phyloP scores from a whole-genome alignment of 371 early-diverging fungal genomes.

The Mucor plumbeus region DNA sequence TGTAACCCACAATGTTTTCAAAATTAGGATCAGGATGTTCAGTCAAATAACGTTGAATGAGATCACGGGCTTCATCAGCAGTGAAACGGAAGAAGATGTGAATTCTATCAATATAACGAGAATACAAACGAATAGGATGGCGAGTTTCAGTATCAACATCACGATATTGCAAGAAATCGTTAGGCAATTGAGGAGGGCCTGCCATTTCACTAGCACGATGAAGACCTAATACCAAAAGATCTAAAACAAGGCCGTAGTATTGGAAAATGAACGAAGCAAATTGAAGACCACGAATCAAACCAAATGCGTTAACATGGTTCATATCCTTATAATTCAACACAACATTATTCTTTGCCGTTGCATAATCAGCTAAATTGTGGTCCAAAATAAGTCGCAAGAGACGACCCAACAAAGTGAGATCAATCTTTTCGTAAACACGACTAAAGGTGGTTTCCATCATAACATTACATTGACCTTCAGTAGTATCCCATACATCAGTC shows the following conservation, averaged over 20 bases:
- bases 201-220: slow-evolving; percentile 97
- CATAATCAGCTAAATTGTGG: slow-evolving; percentile 98
- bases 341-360: slow-evolving; percentile 98
- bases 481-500: slow-evolving; percentile 93
- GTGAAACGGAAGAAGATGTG: slow-evolving; percentile 95
- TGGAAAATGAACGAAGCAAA: slow-evolving; percentile 98
- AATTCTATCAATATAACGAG: slow-evolving; percentile 92
- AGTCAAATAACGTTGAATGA: slow-evolving; percentile 95
- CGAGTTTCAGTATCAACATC: slow-evolving; percentile 91
- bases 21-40: slow-evolving; percentile 99
- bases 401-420: slow-evolving; percentile 95
- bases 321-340: slow-evolving; percentile 99
- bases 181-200: slow-evolving; percentile 92
- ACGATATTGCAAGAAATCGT: slow-evolving; percentile 96
- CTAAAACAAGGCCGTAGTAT: slow-evolving; percentile 96
- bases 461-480: slow-evolving; percentile 91
- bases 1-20: slow-evolving; percentile 98
- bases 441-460: slow-evolving; percentile 94
- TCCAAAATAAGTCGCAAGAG: slow-evolving; percentile 96
- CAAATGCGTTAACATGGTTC: slow-evolving; percentile 97
- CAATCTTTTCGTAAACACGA: slow-evolving; percentile 96
- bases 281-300: slow-evolving; percentile 97
- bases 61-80: slow-evolving; percentile 91
- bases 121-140: slow-evolving; percentile 97
- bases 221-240: slow-evolving; percentile 95